A percentile compares a stretch with the other conserved stretches of the same genome.
Evolutionary conservation across 2,329 filamentous ascomycete species (phyloP).

Genomic region (Pseudocercospora macadamiae): DNA sequence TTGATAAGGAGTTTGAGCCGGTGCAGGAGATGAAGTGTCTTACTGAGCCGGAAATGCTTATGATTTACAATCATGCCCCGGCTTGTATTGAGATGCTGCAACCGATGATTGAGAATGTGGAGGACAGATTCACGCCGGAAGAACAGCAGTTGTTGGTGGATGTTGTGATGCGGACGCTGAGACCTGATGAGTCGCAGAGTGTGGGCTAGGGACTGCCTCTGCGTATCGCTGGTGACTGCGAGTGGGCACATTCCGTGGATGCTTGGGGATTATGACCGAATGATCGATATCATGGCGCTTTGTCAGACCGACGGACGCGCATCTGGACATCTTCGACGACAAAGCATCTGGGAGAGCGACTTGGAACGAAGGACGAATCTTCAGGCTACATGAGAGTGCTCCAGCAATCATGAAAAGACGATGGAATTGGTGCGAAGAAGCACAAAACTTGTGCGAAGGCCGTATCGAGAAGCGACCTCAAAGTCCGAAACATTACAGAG

Average conservation of each 20-base stretch:
- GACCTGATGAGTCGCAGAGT: conserved; percentile 20
- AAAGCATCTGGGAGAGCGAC: too few relatives aligned
- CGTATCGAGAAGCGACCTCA: background rate
- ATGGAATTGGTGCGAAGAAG: background rate
- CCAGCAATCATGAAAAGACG: too few relatives aligned
- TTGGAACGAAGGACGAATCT: too few relatives aligned
- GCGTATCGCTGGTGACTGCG: background rate
- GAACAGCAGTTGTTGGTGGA: conserved; percentile 38
- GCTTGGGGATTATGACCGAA: background rate
- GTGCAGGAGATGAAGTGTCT: conserved; percentile 38
- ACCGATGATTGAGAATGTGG: conserved; percentile 41
- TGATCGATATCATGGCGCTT: too few relatives aligned
- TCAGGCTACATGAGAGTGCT: too few relatives aligned
- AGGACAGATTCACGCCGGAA: conserved; percentile 37
- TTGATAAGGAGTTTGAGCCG: conserved; percentile 32
- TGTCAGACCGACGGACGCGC: too few relatives aligned
- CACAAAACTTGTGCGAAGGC: background rate
- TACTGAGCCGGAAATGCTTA: conserved; percentile 40
- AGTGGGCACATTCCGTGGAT: background rate
- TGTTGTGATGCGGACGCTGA: conserved; percentile 24
- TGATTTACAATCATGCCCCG: conserved; percentile 40
- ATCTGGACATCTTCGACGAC: too few relatives aligned
- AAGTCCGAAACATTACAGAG: conserved; percentile 1
- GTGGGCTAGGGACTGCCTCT: conserved; percentile 17
- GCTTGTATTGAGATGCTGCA: conserved; percentile 37